Conservation (phyloP, 495 filamentous ascomycete genomes). For the Ascobolus immersus region DNA sequence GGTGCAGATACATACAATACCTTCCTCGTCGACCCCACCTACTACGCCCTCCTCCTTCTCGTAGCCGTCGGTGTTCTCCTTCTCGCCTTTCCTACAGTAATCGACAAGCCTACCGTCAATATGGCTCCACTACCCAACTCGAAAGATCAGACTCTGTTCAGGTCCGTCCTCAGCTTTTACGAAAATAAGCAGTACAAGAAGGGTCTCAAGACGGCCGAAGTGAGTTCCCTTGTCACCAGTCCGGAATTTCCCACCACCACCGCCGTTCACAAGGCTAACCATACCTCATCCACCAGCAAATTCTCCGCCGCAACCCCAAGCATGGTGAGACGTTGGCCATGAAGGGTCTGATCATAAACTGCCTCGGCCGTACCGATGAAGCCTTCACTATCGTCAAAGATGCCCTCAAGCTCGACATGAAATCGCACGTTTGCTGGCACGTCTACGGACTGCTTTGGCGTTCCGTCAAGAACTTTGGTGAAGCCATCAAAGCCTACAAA, state of each 20-base stretch:
- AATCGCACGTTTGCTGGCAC: slow-evolving; percentile 97
- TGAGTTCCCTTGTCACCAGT: slow-evolving; percentile 7
- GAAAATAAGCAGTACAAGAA: slow-evolving; percentile 98
- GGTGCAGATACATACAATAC: too few species aligned
- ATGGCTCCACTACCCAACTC: slow-evolving; percentile 52
- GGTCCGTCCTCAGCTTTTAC: slow-evolving; percentile 78
- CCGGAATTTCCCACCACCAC: too few species aligned
- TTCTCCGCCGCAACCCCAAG: slow-evolving; percentile 74
- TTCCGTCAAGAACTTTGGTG: slow-evolving; percentile 85
- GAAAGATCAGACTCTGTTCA: slow-evolving; percentile 85
- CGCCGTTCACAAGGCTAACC: neutral
- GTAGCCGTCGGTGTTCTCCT: neutral
- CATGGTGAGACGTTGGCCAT: slow-evolving; percentile 97
- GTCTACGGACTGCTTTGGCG: slow-evolving; percentile 92
- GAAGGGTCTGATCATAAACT: slow-evolving; percentile 93
- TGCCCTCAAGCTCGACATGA: slow-evolving; percentile 83
- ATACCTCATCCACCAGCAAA: slow-evolving; percentile 34
- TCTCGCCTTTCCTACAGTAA: neutral
- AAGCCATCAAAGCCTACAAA: slow-evolving; percentile 96
- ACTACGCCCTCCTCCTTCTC: too few species aligned
- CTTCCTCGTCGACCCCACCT: too few species aligned
- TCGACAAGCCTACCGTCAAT: slow-evolving; percentile 3
- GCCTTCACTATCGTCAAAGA: slow-evolving; percentile 79
- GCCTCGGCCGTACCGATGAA: slow-evolving; percentile 68
- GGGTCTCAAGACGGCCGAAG: slow-evolving; percentile 23